phyloP scores from a whole-genome alignment of 768 basidiomycete species.

The Mycena sanguinolenta region DNA sequence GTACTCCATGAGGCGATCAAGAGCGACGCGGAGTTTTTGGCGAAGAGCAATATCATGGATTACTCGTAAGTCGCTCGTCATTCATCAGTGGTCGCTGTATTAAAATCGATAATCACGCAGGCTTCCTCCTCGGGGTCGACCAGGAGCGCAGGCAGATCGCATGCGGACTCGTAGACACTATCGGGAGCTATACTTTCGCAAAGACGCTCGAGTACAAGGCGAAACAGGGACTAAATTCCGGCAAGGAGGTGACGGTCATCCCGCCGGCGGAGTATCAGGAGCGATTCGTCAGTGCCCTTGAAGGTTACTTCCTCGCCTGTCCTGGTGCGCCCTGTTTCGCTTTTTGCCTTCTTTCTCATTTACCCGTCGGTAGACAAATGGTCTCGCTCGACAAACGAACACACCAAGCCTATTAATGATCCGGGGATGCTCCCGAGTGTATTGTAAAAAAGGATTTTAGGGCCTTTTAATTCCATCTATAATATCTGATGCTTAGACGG shows the following conservation, averaged over 20 bases:
- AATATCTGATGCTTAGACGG: conserved; percentile 28
- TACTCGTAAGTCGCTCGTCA: conserved; percentile 71
- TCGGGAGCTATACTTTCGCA: conserved; percentile 88
- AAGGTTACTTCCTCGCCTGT: conserved; percentile 82
- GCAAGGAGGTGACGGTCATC: conserved; percentile 82
- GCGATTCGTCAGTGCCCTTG: conserved; percentile 78
- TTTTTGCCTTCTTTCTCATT: not conserved
- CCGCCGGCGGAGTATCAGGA: conserved; percentile 86
- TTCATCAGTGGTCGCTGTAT: not conserved
- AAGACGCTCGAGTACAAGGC: conserved; percentile 91
- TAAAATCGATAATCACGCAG: conserved; percentile 45
- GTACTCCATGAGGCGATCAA: conserved; percentile 77
- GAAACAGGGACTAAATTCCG: conserved; percentile 77
- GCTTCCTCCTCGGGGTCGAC: conserved; percentile 81
- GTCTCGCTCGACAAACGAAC: conserved; percentile 60
- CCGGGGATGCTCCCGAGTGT: conserved; percentile 58
- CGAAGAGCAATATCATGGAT: conserved; percentile 87
- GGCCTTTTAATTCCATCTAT: conserved; percentile 2
- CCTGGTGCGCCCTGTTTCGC: conserved; percentile 61
- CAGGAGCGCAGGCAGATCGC: conserved; percentile 74
- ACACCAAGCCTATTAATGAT: conserved; percentile 53
- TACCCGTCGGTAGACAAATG: conserved; percentile 46
- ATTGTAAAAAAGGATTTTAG: conserved; percentile 42
- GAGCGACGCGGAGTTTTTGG: conserved; percentile 80
- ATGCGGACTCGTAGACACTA: conserved; percentile 88